Evolutionary conservation across 2,329 filamentous ascomycete species (phyloP), one percentile per base, ranked within the genome.

Genomic region (Mycosphaerella sp.): DNA sequence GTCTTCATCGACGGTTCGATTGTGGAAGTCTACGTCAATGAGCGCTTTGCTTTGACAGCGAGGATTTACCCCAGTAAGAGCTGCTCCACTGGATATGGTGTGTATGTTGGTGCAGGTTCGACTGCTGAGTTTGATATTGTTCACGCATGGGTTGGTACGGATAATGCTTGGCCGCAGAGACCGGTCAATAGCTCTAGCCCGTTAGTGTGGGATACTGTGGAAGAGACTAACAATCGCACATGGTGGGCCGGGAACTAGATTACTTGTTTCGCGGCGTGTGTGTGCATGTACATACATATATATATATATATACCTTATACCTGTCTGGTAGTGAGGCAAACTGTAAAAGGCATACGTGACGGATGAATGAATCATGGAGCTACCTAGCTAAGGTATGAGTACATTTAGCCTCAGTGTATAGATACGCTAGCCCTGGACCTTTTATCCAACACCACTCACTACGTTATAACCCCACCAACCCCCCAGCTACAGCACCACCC

Each of bases 1-100:
- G 63, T 76, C 51, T 75, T 73, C 60, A 57, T 76, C 36, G 74
- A 77, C 51, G 73, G 73, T 18, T 73, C 70, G 1, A 61, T 75
- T 18, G 61, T 75, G 0, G 74, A 77, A 60, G 59, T 77, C 21
- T 74, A 72, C 55, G 61, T 75, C 37, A 76, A 76, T 52, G 71
- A 68, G 28, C 62, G 69, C n/a, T 70, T 70, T 16, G 65, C 67
- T 1, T 56, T 70, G 34, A 63, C 67, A 1, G 74, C 73, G 4
- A 66, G 74, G 34, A 71, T 76, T 40, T 77, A 76, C 54, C 74
- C 73, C 9, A 64, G 63, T 28, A 68, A 70, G 51, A 64, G 61
- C 17, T 74, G 73, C 57, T 73, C 70, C 49, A 71, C 67, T 1
- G 70, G 69, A 6, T 69, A 70, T 35, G 71, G 73, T 37, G 61